These are phyloP conservation scores for Cytospora chrysosperma DNA, from an alignment of 2,329 filamentous ascomycete genomes.

Conservation along the genomic window DNA sequence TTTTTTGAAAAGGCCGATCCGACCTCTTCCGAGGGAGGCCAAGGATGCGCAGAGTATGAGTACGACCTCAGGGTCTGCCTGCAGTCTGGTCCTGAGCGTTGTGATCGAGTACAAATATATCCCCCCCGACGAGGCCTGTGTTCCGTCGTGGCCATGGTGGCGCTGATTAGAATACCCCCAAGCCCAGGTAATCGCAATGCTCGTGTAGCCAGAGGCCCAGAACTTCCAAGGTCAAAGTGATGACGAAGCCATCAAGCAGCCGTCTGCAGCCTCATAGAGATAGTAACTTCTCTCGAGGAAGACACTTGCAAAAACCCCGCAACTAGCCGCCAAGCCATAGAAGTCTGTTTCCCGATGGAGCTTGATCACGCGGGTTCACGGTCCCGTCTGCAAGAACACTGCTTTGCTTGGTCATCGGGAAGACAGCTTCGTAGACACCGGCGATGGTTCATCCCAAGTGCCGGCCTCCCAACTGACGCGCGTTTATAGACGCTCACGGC, in stretches of 20 bases:
- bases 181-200: not conserved
- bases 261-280: not conserved
- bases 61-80: not conserved
- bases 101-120: no score
- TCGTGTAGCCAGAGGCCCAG: not conserved
- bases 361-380: not conserved
- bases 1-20: not conserved
- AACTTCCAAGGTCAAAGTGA: not conserved
- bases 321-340: not conserved
- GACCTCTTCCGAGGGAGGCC: not conserved
- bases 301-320: not conserved
- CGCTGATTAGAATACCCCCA: not conserved
- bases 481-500: constrained; percentile 17
- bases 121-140: not conserved
- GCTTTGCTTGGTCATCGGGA: constrained; percentile 10
- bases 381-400: not conserved
- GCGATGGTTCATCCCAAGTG: constrained; percentile 17
- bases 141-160: not conserved
- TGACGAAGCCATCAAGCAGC: not conserved
- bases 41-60: not conserved
- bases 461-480: constrained; percentile 20
- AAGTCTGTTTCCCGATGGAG: not conserved
- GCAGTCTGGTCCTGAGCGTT: not conserved
- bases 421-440: constrained; percentile 1
- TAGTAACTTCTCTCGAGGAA: not conserved